Percentiles rank a stretch among this genome's conserved stretches.
Evolutionary conservation across 2,329 filamentous ascomycete genomes (phyloP).

Genomic region (Huntiella moniliformis): DNA sequence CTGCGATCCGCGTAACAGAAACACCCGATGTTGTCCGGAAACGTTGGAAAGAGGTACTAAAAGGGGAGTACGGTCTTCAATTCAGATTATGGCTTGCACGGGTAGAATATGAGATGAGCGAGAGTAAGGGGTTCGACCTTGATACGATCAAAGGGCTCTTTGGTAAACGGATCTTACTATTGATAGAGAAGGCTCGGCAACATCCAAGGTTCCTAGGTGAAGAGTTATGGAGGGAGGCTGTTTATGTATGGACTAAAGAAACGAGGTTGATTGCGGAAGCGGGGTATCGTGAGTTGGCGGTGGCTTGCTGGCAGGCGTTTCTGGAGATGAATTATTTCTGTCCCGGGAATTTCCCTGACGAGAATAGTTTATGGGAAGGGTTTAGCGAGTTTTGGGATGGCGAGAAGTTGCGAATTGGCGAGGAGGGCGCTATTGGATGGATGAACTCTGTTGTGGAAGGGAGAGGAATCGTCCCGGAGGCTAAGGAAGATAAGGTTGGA

Average conservation of each 20-base stretch:
- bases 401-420: conserved; percentile 62
- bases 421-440: conserved; percentile 56
- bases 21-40: conserved; percentile 37
- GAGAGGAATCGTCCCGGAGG: neutral
- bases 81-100: conserved; percentile 55
- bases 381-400: conserved; percentile 60
- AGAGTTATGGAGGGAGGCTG: conserved; percentile 16
- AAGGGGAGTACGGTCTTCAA: conserved; percentile 19
- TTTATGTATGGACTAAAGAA: conserved; percentile 58
- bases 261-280: conserved; percentile 57
- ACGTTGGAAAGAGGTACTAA: conserved; percentile 42
- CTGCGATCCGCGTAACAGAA: conserved; percentile 60
- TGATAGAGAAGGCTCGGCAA: neutral
- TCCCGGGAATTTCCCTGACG: conserved; percentile 19
- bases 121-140: conserved; percentile 46
- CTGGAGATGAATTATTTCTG: conserved; percentile 53
- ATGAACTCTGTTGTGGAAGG: conserved; percentile 23
- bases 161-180: conserved; percentile 26
- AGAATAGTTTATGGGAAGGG: conserved; percentile 10
- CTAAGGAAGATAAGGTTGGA: conserved; percentile 9
- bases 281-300: conserved; percentile 59
- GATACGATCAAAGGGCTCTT: conserved; percentile 44
- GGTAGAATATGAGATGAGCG: conserved; percentile 53
- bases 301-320: conserved; percentile 66
- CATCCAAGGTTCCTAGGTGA: neutral